Evolutionary conservation across 345 rosid species (phyloP).

Genomic region (Moricandia arvensis): DNA sequence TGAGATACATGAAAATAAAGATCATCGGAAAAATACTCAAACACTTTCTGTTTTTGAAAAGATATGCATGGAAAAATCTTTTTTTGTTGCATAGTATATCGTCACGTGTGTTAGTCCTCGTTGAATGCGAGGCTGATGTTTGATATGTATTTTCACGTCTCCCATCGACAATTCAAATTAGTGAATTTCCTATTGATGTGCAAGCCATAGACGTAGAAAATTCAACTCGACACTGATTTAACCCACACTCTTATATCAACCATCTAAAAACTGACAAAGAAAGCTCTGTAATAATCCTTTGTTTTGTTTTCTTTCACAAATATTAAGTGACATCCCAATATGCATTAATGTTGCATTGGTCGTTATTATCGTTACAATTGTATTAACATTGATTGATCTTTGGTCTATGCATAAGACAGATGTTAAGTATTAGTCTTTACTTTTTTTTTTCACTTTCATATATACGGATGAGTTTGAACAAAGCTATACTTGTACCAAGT

Average conservation of each 20-base stretch:
- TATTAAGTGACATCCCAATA: background rate
- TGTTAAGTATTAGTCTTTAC: too few relatives aligned
- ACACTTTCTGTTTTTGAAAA: background rate
- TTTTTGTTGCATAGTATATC: too few relatives aligned
- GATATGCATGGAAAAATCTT: background rate
- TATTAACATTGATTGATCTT: too few relatives aligned
- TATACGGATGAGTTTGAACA: background rate
- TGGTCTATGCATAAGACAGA: too few relatives aligned
- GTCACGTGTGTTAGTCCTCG: background rate
- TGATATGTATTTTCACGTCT: background rate
- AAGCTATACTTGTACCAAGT: too few relatives aligned
- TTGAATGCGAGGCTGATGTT: background rate
- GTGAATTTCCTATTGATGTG: background rate
- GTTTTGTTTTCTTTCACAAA: background rate
- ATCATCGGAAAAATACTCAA: background rate
- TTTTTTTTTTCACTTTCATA: background rate
- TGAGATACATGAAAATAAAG: background rate
- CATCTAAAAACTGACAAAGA: background rate
- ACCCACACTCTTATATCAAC: background rate
- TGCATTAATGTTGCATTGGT: background rate
- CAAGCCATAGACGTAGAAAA: background rate
- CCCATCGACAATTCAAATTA: background rate
- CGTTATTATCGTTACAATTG: background rate
- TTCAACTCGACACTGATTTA: conserved; percentile 7
- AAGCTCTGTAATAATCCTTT: background rate